Base-by-base conservation (phyloP, 2,329 filamentous ascomycete genomes). In the Paraconiothyrium brasiliense region DNA sequence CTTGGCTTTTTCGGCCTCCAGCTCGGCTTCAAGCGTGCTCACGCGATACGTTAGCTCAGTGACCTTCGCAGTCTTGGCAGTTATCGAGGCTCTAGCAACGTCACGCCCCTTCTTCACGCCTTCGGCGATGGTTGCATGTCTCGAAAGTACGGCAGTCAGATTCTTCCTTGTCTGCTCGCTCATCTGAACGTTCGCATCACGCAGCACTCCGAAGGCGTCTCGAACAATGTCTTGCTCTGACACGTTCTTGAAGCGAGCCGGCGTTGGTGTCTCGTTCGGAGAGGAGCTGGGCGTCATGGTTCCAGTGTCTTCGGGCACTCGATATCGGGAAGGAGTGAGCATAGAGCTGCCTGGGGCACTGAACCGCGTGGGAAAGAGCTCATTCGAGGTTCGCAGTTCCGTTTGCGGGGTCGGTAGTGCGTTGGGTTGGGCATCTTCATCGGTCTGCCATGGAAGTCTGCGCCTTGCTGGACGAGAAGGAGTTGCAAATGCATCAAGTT, bases 71-170 rank as follows among this genome's bases (percentile, higher is more conserved):
- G 94, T 89, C 65, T 89, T 89, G 4, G 84, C 82, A 71, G 87
- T 88, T 37, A 92, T 71, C 4, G 84, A 85, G 9, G 85, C 76
- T n/a, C 91, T 80, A 3, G 86, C 84, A 7, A 90, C 85, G 62
- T 94, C 90, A 2, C 91, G 82, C 0, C 90, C 90, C 63, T 85
- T 85, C 43, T 83, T 82, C 22, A 91, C 82, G 0, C 91, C 91
- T 68, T 85, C 86, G 0, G 84, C 83, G 55, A 83, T 84, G 55
- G 88, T 78, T 16, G 86, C 85, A 65, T 91, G 84, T 48, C 79
- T 84, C 7, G 59, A 66, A 1, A 77, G 61, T 0, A 78, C 50
- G 8, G 46, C 59, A 20, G 41, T 67, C n/a, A 79, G 64, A 4
- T 62, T 63, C 1, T 43, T 62, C 16, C 68, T 61, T 4, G 67